These are phyloP conservation scores for Epichloe baconii DNA, from an alignment of 2,329 filamentous ascomycete species.

Conservation along the genomic window DNA sequence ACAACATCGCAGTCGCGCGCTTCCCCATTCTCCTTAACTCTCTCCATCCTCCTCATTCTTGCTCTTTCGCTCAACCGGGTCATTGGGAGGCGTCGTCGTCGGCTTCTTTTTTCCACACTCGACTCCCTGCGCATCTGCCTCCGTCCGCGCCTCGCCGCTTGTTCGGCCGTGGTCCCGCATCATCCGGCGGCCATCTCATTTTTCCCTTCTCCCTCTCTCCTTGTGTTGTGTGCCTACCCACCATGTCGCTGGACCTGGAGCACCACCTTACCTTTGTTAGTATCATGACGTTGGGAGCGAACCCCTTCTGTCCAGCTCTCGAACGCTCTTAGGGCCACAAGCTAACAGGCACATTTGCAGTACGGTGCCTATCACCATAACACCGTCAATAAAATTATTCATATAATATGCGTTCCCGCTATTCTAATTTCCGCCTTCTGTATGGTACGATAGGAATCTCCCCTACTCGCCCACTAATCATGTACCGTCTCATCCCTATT, in stretches of 20 bases:
- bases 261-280: constrained; percentile 66
- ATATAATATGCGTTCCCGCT: constrained; percentile 66
- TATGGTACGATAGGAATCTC: constrained; percentile 42
- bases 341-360: constrained; percentile 27
- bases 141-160: background rate
- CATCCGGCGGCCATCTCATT: background rate
- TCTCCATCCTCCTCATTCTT: constrained; percentile 1
- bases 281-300: background rate
- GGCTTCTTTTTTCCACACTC: background rate
- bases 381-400: constrained; percentile 62
- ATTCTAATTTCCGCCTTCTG: constrained; percentile 60
- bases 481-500: background rate
- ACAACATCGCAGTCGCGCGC: background rate
- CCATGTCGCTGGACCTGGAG: constrained; percentile 64
- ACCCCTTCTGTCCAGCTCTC: background rate
- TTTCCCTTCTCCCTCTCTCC: background rate
- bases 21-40: background rate
- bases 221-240: constrained; percentile 11
- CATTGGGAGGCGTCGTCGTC: background rate
- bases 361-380: constrained; percentile 79
- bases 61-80: background rate
- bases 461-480: background rate
- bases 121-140: background rate
- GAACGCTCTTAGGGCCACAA: background rate
- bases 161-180: background rate